Conservation (phyloP, 768 basidiomycete genomes). For the Suillus fuscotomentosus region DNA sequence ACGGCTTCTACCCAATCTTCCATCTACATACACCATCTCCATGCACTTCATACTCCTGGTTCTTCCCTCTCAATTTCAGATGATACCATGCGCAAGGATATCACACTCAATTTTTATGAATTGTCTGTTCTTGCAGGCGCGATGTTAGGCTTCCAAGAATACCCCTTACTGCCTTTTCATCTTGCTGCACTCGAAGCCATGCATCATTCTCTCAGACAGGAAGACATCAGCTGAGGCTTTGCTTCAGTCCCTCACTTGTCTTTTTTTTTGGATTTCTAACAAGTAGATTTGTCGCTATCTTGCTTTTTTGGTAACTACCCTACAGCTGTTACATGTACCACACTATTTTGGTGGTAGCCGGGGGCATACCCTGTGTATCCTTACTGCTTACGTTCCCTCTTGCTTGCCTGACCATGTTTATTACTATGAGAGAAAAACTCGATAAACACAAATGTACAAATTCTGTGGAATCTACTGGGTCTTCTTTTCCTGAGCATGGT, state of each 20-base stretch:
- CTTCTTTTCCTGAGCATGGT: slow-evolving; percentile 71
- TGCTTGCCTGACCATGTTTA: neutral
- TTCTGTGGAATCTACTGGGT: slow-evolving; percentile 51
- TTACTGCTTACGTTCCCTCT: slow-evolving; percentile 24
- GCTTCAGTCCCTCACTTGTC: slow-evolving; percentile 1
- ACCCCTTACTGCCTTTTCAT: slow-evolving; percentile 67
- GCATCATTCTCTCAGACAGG: slow-evolving; percentile 38
- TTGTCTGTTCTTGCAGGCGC: slow-evolving; percentile 58
- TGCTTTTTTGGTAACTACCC: slow-evolving; percentile 9
- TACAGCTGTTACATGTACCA: slow-evolving; percentile 15
- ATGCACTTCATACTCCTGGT: slow-evolving; percentile 40
- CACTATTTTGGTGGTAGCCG: slow-evolving; percentile 8
- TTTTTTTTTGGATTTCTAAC: slow-evolving; percentile 9
- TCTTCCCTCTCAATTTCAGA: slow-evolving; percentile 37
- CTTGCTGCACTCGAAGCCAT: slow-evolving; percentile 70
- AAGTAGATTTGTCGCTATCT: slow-evolving; percentile 5
- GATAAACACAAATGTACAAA: slow-evolving; percentile 8
- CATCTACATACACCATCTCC: slow-evolving; percentile 60
- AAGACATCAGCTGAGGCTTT: slow-evolving; percentile 19
- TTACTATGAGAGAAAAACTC: neutral
- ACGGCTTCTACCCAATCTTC: slow-evolving; percentile 44
- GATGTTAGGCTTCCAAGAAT: slow-evolving; percentile 39
- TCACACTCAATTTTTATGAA: slow-evolving; percentile 69
- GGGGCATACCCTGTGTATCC: slow-evolving; percentile 17
- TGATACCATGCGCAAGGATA: slow-evolving; percentile 44